Percentiles rank a stretch among this genome's conserved stretches.
Conservation (phyloP, 495 filamentous ascomycete species). For the Neurospora terricola region DNA sequence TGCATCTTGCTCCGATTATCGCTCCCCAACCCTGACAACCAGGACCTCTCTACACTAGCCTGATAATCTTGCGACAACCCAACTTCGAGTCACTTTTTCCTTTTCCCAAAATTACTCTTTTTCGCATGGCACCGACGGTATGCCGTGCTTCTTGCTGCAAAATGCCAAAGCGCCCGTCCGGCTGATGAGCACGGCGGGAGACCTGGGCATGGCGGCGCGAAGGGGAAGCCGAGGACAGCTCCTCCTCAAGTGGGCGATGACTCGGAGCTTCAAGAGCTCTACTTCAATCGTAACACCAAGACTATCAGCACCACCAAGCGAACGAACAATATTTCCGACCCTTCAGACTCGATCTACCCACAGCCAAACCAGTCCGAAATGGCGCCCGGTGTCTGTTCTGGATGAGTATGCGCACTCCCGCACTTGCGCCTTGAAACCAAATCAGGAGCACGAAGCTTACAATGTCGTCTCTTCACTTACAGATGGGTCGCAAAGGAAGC, state of each 20-base stretch:
- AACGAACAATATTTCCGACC: neutral
- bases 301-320: neutral
- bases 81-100: neutral
- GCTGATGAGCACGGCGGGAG: constrained; percentile 19
- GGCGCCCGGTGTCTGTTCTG: constrained; percentile 71
- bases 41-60: neutral
- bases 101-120: neutral
- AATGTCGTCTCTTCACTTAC: constrained; percentile 8
- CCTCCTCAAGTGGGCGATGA: neutral
- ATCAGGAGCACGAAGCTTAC: constrained; percentile 8
- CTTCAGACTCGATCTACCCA: neutral
- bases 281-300: neutral
- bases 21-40: neutral
- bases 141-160: constrained; percentile 35
- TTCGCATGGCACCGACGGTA: constrained; percentile 39
- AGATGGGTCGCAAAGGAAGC: constrained; percentile 85
- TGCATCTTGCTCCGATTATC: neutral
- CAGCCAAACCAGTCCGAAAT: constrained; percentile 41
- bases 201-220: constrained; percentile 4
- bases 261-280: neutral
- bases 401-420: constrained; percentile 58
- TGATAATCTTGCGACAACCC: neutral
- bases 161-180: constrained; percentile 32
- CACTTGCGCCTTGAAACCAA: neutral
- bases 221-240: constrained; percentile 4